phyloP scores from a whole-genome alignment of 345 rosid genomes.

The Brassica incana region DNA sequence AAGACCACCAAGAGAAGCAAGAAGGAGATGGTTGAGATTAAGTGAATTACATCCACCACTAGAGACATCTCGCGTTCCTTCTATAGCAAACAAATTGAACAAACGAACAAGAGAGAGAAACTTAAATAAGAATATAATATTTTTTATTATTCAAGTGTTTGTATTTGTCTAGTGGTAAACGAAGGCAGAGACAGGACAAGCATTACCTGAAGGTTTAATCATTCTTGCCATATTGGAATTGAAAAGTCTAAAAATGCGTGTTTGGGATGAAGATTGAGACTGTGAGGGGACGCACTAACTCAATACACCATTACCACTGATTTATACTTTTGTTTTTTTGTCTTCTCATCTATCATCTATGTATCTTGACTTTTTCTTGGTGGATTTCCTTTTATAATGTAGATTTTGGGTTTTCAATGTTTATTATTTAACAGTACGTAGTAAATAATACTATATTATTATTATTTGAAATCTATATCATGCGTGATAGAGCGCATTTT shows the following conservation, averaged over 20 bases:
- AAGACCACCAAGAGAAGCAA: constrained; percentile 37
- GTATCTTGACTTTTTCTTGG: neutral
- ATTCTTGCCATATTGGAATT: neutral
- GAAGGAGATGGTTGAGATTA: constrained; percentile 6
- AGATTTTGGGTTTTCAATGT: neutral
- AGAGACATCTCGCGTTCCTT: constrained; percentile 35
- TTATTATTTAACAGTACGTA: neutral
- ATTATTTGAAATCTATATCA: neutral
- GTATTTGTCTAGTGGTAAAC: constrained; percentile 21
- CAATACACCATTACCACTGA: constrained; percentile 15
- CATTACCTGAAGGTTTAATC: constrained; percentile 38
- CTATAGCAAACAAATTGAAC: constrained; percentile 26
- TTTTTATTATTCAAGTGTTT: constrained; percentile 8
- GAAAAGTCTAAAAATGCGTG: constrained; percentile 20
- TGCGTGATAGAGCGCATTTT: neutral
- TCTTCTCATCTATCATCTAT: neutral
- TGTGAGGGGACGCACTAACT: constrained; percentile 39
- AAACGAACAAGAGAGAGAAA: constrained; percentile 24
- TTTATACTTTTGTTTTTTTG: neutral
- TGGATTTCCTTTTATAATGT: neutral
- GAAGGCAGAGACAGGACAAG: constrained; percentile 18
- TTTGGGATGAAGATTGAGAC: constrained; percentile 21
- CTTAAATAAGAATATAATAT: neutral
- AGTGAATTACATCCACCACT: constrained; percentile 17
- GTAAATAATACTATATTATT: neutral